A percentile compares a stretch with the other conserved stretches of the same genome.
phyloP scores from a whole-genome alignment of 306 rosid species.

The Arachis hypogaea region DNA sequence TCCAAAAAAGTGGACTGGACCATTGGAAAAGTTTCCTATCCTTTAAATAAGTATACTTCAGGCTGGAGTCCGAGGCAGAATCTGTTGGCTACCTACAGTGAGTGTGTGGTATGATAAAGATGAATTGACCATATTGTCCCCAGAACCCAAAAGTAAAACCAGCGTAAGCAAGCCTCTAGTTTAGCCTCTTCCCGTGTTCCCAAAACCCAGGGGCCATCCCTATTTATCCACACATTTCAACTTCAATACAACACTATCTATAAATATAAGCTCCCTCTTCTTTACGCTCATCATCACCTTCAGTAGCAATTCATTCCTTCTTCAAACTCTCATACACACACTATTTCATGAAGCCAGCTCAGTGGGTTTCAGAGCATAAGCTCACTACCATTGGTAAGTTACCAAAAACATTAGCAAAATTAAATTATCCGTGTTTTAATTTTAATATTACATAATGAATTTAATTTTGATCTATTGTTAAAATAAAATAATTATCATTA shows the following conservation, averaged over 20 bases:
- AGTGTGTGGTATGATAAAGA: neutral
- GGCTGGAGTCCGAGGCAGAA: neutral
- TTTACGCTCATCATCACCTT: constrained; percentile 2
- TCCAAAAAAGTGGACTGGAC: too few species aligned
- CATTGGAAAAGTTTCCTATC: too few species aligned
- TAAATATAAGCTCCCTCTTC: constrained; percentile 38
- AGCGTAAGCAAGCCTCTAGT: constrained; percentile 49
- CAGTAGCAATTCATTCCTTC: neutral
- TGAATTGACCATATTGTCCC: neutral
- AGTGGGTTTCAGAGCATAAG: constrained; percentile 82
- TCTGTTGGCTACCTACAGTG: constrained; percentile 30
- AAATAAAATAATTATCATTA: too few species aligned
- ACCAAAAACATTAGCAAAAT: neutral
- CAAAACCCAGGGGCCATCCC: constrained; percentile 55
- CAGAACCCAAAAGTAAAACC: constrained; percentile 28
- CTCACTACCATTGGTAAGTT: constrained; percentile 72
- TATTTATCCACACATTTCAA: constrained; percentile 26
- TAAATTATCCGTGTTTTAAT: too few species aligned
- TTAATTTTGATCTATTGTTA: too few species aligned
- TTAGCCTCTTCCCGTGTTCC: constrained; percentile 48
- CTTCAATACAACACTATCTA: constrained; percentile 30
- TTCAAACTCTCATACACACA: neutral
- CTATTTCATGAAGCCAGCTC: constrained; percentile 66
- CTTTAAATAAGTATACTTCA: too few species aligned
- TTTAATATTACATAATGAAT: too few species aligned